Percentiles rank a stretch among this genome's conserved stretches.
These are phyloP conservation scores for Ogataea degrootiae DNA, from an alignment of 805 yeast species.

Conservation along the genomic window DNA sequence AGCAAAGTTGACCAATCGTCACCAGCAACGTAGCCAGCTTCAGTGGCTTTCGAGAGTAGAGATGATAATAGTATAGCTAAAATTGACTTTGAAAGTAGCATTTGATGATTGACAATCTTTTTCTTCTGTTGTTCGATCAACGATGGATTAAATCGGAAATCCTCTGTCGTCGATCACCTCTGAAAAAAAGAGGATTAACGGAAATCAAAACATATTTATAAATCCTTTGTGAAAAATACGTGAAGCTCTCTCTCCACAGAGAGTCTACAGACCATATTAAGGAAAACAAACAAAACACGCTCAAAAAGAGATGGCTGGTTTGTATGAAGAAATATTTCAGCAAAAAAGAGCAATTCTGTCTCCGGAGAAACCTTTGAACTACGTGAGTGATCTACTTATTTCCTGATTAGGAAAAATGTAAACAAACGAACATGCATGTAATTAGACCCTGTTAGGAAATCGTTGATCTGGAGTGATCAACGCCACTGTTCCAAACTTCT, in stretches of 20 bases:
- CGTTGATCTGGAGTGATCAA: background rate
- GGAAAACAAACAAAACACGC: conserved; percentile 2
- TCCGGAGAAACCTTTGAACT: background rate
- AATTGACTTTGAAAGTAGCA: background rate
- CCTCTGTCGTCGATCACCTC: too few relatives aligned
- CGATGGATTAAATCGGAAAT: background rate
- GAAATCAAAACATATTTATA: background rate
- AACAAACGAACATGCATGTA: conserved; percentile 6
- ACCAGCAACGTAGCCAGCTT: conserved; percentile 45
- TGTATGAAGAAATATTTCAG: background rate
- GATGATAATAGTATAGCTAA: background rate
- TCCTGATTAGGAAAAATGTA: conserved; percentile 9
- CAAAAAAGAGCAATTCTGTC: background rate
- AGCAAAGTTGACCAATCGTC: conserved; percentile 66
- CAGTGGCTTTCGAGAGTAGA: conserved; percentile 23
- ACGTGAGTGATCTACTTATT: background rate
- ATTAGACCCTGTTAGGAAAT: conserved; percentile 2
- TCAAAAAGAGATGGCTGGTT: conserved; percentile 9
- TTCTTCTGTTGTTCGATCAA: background rate
- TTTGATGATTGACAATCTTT: background rate
- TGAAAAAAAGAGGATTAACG: too few relatives aligned
- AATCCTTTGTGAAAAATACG: background rate
- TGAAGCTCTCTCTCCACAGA: background rate
- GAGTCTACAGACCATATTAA: background rate
- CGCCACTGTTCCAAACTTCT: background rate